These are phyloP conservation scores for Gremmenia infestans DNA, from an alignment of 2,329 filamentous ascomycete genomes.

Conservation along the genomic window DNA sequence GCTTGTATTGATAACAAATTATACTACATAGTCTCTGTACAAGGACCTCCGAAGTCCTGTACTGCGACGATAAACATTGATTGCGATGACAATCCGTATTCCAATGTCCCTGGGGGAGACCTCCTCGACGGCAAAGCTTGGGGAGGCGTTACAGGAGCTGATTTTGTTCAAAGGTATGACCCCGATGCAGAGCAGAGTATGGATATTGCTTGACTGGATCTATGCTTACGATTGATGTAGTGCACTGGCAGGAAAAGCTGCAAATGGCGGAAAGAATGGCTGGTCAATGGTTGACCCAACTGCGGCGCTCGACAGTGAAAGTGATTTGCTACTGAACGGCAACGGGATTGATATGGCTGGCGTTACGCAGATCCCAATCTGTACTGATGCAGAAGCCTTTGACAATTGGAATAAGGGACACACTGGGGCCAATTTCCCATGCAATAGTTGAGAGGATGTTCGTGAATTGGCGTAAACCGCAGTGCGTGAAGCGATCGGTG, in stretches of 20 bases:
- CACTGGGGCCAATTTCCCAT: neutral
- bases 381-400: neutral
- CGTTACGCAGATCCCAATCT: neutral
- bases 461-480: too few species aligned
- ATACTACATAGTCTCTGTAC: neutral
- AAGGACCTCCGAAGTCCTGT: neutral
- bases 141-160: constrained; percentile 25
- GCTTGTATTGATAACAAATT: neutral
- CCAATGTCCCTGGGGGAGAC: constrained; percentile 21
- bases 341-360: neutral
- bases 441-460: neutral
- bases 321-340: neutral
- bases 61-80: neutral
- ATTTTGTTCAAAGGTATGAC: constrained; percentile 20
- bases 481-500: too few species aligned
- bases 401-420: neutral
- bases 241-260: neutral
- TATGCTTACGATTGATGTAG: neutral
- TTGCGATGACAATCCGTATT: neutral
- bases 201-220: too few species aligned
- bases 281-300: neutral
- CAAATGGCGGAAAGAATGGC: neutral
- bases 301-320: neutral
- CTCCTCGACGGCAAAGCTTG: constrained; percentile 23
- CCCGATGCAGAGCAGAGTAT: too few species aligned